Base-by-base conservation (phyloP, 2,329 filamentous ascomycete species). In the Dryadomyces sulphureus region DNA sequence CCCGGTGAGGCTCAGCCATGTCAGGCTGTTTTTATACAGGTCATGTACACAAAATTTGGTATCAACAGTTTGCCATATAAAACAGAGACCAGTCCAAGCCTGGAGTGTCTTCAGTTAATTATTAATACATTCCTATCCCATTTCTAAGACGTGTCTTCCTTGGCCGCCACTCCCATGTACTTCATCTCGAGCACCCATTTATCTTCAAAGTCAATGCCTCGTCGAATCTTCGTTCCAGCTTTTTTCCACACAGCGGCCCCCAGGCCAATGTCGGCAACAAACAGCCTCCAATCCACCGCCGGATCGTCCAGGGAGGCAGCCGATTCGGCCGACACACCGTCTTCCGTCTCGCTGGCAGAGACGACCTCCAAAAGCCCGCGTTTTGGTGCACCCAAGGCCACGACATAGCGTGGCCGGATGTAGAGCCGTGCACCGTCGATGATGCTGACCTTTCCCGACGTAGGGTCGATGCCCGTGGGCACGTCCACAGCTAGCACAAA, bases 401-500 rank as follows among this genome's bases (percentile, higher is more conserved):
- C 80, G 21, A 96, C 80, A 50, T 84, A 87, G 46, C 86, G 82
- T 0, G 88, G 81, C 50, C 84, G 79, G 43, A 95, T 77, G 53
- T 87, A 88, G 3, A 96, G 69, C 35, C 79, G 79, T 45, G 81
- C 76, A 3, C 85, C 86, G 57, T 95, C 88, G 38, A 77, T 74
- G 43, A 75, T 65, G 47, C 70, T 73, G 16, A 75, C 71, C 58
- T 73, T 74, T 56, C 87, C 87, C 35, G 79, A 81, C 0, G 79
- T 78, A 3, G 85, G 86, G 52, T 90, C 87, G 43, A 94, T 78
- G 5, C 92, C 92, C 0, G 85, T 90, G 1, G 92, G 92, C 6
- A 93, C 78, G 59, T 94, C 90, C n/a, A 98, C 77, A 0, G 88
- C 84, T 19, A 98, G 66, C 3, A 92, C 81, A 48, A 81, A 79